Conservation (phyloP, 768 basidiomycete genomes). For the Russula virescens region DNA sequence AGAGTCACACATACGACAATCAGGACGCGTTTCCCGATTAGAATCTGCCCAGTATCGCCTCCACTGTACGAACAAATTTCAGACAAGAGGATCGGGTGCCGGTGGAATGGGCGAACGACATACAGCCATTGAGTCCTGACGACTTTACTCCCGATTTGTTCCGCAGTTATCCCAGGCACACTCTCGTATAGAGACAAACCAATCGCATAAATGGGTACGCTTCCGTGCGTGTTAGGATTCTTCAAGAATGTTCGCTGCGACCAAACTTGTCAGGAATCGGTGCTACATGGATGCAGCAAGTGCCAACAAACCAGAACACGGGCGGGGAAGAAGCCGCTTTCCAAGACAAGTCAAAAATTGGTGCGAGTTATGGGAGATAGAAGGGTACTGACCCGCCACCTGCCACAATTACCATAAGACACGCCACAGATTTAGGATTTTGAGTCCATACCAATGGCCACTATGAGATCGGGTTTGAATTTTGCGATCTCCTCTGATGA, state of each 20-base stretch:
- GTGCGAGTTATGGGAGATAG: constrained; percentile 10
- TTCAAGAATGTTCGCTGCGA: constrained; percentile 79
- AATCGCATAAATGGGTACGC: constrained; percentile 92
- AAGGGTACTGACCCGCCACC: constrained; percentile 72
- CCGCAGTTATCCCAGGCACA: constrained; percentile 64
- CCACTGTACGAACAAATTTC: constrained; percentile 38
- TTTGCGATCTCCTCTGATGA: constrained; percentile 59
- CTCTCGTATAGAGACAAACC: constrained; percentile 94
- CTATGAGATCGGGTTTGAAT: constrained; percentile 83
- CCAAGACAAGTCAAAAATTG: constrained; percentile 24
- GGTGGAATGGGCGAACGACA: constrained; percentile 3
- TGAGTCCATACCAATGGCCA: constrained; percentile 63
- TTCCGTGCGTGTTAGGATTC: constrained; percentile 58
- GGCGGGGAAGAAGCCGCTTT: constrained; percentile 92
- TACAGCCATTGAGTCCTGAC: constrained; percentile 94
- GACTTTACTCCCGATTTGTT: constrained; percentile 78
- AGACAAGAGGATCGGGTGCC: constrained; percentile 4
- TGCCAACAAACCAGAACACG: constrained; percentile 59
- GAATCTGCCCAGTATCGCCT: constrained; percentile 55
- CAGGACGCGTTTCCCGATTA: constrained; percentile 76
- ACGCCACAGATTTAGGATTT: not conserved
- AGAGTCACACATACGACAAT: constrained; percentile 58
- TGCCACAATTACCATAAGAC: constrained; percentile 28
- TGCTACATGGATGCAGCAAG: not conserved
- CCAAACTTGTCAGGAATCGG: not conserved